A percentile compares a stretch with the other conserved stretches of the same genome.
These are phyloP conservation scores for Fomitopsis serialis DNA, from an alignment of 768 basidiomycete genomes.

Conservation along the genomic window DNA sequence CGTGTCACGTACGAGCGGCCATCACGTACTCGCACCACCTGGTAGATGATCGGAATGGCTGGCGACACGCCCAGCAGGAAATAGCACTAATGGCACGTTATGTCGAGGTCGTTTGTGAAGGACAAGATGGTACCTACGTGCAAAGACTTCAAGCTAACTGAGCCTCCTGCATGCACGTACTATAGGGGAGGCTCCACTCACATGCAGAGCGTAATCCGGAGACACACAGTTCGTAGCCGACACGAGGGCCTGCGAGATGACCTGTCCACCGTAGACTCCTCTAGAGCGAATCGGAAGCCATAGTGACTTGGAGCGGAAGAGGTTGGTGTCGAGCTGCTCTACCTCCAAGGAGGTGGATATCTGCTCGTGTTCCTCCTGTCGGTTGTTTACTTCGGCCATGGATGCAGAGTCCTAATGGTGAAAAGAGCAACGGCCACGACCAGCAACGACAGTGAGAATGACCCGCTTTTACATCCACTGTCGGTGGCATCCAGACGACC, in stretches of 20 bases:
- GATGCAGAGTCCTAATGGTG: background rate
- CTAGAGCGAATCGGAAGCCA: conserved; percentile 56
- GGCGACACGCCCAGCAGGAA: conserved; percentile 75
- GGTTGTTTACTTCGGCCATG: conserved; percentile 31
- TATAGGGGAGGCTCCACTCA: conserved; percentile 39
- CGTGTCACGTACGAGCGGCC: conserved; percentile 71
- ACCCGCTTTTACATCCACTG: background rate
- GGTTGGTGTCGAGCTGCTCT: conserved; percentile 69
- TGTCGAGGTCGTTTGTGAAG: background rate
- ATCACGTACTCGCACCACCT: conserved; percentile 69
- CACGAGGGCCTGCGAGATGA: conserved; percentile 83
- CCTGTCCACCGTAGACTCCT: conserved; percentile 85
- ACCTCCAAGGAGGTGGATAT: conserved; percentile 75
- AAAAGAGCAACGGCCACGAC: background rate
- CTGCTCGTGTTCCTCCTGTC: conserved; percentile 57
- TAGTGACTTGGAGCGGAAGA: conserved; percentile 74
- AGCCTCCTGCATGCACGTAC: background rate
- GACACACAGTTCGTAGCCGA: conserved; percentile 74
- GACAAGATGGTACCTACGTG: conserved; percentile 40
- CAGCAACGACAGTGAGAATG: background rate
- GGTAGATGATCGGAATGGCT: conserved; percentile 69
- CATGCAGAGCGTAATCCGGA: conserved; percentile 62
- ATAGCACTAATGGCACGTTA: conserved; percentile 52
- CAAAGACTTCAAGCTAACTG: conserved; percentile 5
- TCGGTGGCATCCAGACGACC: too few relatives aligned